Percentiles rank a stretch among this genome's conserved stretches.
Conservation (phyloP, 2,329 filamentous ascomycete genomes). For the Fusarium guadeloupense region DNA sequence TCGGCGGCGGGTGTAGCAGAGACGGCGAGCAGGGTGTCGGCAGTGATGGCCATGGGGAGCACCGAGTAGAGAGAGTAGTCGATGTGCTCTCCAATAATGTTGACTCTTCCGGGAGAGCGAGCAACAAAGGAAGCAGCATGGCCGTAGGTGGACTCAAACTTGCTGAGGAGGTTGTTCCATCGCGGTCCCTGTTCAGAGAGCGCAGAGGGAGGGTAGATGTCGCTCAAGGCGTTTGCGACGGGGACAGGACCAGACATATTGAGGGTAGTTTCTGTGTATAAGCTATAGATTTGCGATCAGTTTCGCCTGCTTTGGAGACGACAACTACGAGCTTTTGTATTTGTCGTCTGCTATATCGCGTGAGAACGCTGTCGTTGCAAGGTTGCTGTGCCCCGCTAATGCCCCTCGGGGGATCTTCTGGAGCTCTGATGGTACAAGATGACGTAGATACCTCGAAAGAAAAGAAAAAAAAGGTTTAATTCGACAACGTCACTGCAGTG, state of each 20-base stretch:
- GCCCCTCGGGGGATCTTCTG: constrained; percentile 30
- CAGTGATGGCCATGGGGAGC: constrained; percentile 92
- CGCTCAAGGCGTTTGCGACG: constrained; percentile 75
- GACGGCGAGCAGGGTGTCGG: constrained; percentile 90
- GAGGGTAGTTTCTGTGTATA: not conserved
- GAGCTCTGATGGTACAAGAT: constrained; percentile 18
- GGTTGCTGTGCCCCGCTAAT: constrained; percentile 40
- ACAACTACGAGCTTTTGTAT: constrained; percentile 8
- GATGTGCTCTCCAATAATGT: constrained; percentile 99
- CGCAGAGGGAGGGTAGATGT: constrained; percentile 84
- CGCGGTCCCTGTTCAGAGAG: constrained; percentile 72
- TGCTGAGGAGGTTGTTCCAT: constrained; percentile 77
- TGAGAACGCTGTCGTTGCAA: constrained; percentile 36
- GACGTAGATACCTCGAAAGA: constrained; percentile 20
- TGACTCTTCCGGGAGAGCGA: constrained; percentile 91
- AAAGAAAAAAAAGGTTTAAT: not conserved
- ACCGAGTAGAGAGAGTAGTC: constrained; percentile 98
- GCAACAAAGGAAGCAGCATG: constrained; percentile 81
- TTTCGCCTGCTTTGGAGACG: not conserved
- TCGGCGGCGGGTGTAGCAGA: constrained; percentile 61
- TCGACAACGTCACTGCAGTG: not conserved
- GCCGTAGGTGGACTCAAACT: constrained; percentile 77
- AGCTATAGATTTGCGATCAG: not conserved
- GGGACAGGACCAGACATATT: constrained; percentile 71
- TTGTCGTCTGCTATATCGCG: constrained; percentile 27